phyloP scores from a whole-genome alignment of 257 asterid species.

The Leptodermis oblonga region DNA sequence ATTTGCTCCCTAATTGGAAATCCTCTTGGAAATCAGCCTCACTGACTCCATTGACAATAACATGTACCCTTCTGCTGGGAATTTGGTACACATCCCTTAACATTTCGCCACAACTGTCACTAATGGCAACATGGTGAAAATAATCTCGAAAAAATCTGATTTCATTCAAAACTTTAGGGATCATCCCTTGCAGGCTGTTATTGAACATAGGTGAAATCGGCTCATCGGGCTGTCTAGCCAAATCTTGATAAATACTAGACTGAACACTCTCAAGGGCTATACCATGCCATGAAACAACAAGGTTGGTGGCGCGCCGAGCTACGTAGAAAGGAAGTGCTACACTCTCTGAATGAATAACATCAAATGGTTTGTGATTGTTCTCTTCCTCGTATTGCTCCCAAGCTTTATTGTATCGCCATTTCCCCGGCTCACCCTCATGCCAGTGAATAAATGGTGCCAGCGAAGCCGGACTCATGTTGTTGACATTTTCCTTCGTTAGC shows the following conservation, averaged over 20 bases:
- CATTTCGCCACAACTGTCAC: constrained; percentile 93
- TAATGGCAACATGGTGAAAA: constrained; percentile 81
- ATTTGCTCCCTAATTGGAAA: constrained; percentile 31
- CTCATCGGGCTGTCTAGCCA: constrained; percentile 45
- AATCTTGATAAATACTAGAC: constrained; percentile 71
- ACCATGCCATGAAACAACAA: constrained; percentile 93
- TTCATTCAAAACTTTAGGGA: constrained; percentile 73
- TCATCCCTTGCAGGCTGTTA: constrained; percentile 48
- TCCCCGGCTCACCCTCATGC: constrained; percentile 74
- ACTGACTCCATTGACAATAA: constrained; percentile 75
- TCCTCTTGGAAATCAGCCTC: constrained; percentile 64
- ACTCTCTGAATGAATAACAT: constrained; percentile 80
- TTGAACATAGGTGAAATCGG: constrained; percentile 52
- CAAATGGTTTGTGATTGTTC: constrained; percentile 39
- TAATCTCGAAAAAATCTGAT: constrained; percentile 72
- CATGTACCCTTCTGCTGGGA: constrained; percentile 67
- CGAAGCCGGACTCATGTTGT: neutral
- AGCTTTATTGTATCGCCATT: constrained; percentile 77
- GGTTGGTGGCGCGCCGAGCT: constrained; percentile 47
- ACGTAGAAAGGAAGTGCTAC: constrained; percentile 76
- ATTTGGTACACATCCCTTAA: constrained; percentile 83
- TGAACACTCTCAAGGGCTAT: constrained; percentile 87
- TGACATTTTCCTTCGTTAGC: constrained; percentile 2
- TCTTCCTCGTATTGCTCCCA: constrained; percentile 71
- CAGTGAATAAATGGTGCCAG: constrained; percentile 49